A percentile compares a stretch with the other conserved stretches of the same genome.
These are phyloP conservation scores for Mycosphaerella sp. DNA, from an alignment of 2,329 filamentous ascomycete genomes.

Conservation along the genomic window DNA sequence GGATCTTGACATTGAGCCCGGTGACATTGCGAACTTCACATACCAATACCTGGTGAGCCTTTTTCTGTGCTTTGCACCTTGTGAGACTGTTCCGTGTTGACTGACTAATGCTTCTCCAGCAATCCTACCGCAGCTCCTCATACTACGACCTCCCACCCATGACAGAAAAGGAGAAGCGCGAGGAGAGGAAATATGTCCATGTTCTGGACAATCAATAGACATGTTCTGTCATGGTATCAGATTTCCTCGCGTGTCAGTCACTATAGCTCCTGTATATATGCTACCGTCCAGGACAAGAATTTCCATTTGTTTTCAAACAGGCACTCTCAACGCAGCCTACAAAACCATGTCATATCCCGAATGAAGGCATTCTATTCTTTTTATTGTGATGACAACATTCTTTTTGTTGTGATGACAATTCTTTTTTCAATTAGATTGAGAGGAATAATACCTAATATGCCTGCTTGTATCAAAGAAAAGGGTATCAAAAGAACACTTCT, in stretches of 20 bases:
- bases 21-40: conserved; percentile 76
- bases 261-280: conserved; percentile 5
- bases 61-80: conserved; percentile 10
- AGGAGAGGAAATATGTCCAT: conserved; percentile 96
- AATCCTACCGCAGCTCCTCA: conserved; percentile 80
- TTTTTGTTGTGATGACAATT: too few relatives aligned
- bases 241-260: too few relatives aligned
- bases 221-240: neutral
- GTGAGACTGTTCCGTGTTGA: neutral
- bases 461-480: too few relatives aligned
- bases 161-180: conserved; percentile 87
- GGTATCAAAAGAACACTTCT: too few relatives aligned
- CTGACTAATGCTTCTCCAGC: conserved; percentile 44
- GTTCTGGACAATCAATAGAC: conserved; percentile 77
- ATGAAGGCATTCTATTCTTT: too few relatives aligned
- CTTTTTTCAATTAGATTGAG: too few relatives aligned
- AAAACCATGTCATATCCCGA: neutral
- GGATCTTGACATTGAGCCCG: conserved; percentile 83
- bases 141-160: conserved; percentile 92
- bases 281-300: neutral
- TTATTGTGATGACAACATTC: too few relatives aligned
- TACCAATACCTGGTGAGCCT: conserved; percentile 84
- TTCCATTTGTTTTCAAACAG: neutral
- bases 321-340: neutral
- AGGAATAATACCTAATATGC: too few relatives aligned